Conservation (phyloP, 208 protist species). For the Trypanosoma scelopori region DNA sequence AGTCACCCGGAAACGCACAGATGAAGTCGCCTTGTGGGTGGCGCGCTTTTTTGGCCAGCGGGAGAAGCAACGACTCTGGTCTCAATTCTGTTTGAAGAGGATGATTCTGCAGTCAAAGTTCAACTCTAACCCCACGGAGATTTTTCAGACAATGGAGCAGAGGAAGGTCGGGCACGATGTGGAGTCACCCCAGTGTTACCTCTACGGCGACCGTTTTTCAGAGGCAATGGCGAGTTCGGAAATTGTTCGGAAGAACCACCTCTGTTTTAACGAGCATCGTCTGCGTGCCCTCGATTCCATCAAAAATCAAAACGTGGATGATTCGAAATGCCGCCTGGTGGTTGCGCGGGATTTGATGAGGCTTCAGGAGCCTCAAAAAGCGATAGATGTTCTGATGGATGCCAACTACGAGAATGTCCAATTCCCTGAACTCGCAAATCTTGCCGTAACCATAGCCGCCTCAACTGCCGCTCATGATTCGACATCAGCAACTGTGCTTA, state of each 20-base stretch:
- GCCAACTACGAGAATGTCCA: constrained; percentile 41
- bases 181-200: constrained; percentile 35
- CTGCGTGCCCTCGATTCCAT: constrained; percentile 30
- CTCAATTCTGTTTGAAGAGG: constrained; percentile 21
- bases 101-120: background rate
- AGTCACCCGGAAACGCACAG: background rate
- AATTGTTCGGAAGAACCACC: constrained; percentile 49
- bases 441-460: constrained; percentile 65
- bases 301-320: constrained; percentile 38
- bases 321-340: constrained; percentile 37
- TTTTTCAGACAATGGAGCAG: background rate
- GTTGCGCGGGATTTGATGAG: constrained; percentile 62
- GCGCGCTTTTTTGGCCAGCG: constrained; percentile 59
- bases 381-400: constrained; percentile 75
- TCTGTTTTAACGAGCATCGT: constrained; percentile 52
- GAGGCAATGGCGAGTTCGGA: constrained; percentile 34
- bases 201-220: constrained; percentile 45
- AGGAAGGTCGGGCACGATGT: constrained; percentile 6
- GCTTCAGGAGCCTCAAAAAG: constrained; percentile 46
- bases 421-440: constrained; percentile 64
- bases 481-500: constrained; percentile 41
- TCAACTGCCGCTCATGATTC: constrained; percentile 13
- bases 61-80: constrained; percentile 64
- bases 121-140: background rate
- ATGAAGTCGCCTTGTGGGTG: constrained; percentile 38